These are phyloP conservation scores for Aspergillus sp. DNA, from an alignment of 2,329 filamentous ascomycete species.

Conservation along the genomic window DNA sequence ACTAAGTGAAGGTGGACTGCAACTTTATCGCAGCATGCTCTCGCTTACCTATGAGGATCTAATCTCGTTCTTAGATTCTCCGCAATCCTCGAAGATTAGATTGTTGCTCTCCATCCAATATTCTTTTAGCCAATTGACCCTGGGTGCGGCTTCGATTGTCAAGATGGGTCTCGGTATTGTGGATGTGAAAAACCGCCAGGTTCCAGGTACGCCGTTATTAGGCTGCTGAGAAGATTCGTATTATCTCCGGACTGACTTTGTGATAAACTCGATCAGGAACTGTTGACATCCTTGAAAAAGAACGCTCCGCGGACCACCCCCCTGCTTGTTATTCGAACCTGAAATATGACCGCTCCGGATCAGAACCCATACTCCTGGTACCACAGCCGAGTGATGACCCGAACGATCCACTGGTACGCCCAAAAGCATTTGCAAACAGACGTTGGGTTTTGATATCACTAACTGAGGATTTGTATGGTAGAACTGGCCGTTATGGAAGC, in stretches of 20 bases:
- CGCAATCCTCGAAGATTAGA: neutral
- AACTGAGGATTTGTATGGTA: slow-evolving; percentile 29
- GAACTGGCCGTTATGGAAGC: slow-evolving; percentile 85
- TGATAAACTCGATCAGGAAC: slow-evolving; percentile 27
- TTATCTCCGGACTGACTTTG: slow-evolving; percentile 1
- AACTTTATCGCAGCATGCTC: neutral
- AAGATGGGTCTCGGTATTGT: slow-evolving; percentile 72
- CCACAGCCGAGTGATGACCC: slow-evolving; percentile 90
- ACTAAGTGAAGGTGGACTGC: neutral
- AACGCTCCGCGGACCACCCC: slow-evolving; percentile 40
- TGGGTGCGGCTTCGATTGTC: neutral
- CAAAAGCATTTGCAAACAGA: neutral
- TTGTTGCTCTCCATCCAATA: neutral
- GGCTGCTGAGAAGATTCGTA: neutral
- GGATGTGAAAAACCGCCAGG: slow-evolving; percentile 63
- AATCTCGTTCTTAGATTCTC: neutral
- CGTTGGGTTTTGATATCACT: neutral
- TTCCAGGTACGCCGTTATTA: slow-evolving; percentile 63
- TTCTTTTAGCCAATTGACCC: neutral
- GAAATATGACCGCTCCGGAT: slow-evolving; percentile 71
- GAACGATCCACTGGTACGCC: slow-evolving; percentile 73
- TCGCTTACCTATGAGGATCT: neutral
- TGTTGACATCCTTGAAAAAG: slow-evolving; percentile 63
- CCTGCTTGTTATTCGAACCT: slow-evolving; percentile 46
- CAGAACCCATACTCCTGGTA: slow-evolving; percentile 72